Conservation (phyloP, 2,329 filamentous ascomycete species). For the Neonectria hederae region DNA sequence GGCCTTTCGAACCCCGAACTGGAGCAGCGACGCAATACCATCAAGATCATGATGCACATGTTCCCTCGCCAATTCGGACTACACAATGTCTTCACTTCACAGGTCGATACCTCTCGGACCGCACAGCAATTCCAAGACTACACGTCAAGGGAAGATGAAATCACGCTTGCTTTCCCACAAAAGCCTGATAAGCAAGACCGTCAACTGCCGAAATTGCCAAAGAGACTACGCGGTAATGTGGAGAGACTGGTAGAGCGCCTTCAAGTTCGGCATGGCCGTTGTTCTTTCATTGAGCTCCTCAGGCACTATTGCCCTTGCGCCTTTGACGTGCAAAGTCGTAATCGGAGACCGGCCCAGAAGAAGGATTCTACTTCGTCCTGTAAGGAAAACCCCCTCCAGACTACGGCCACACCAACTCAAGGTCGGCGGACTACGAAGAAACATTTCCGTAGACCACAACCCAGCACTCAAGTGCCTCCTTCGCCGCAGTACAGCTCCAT, state of each 20-base stretch:
- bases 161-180: conserved; percentile 51
- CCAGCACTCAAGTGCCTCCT: conserved; percentile 15
- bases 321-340: conserved; percentile 37
- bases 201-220: conserved; percentile 60
- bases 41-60: conserved; percentile 87
- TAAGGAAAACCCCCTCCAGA: conserved; percentile 15
- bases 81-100: conserved; percentile 89
- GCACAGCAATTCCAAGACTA: conserved; percentile 84
- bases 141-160: conserved; percentile 85
- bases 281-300: conserved; percentile 82
- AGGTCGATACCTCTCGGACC: conserved; percentile 71
- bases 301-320: conserved; percentile 78
- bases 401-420: conserved; percentile 5
- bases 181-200: conserved; percentile 24
- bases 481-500: conserved; percentile 54
- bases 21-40: conserved; percentile 57
- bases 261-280: conserved; percentile 75
- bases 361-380: conserved; percentile 10
- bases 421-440: conserved; percentile 27
- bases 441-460: conserved; percentile 8
- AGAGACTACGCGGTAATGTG: conserved; percentile 71
- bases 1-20: neutral
- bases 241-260: conserved; percentile 71
- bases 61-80: conserved; percentile 91
- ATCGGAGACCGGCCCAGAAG: conserved; percentile 12